Evolutionary conservation across 306 rosid species (phyloP).

Genomic region (Medicago ruthenica): DNA sequence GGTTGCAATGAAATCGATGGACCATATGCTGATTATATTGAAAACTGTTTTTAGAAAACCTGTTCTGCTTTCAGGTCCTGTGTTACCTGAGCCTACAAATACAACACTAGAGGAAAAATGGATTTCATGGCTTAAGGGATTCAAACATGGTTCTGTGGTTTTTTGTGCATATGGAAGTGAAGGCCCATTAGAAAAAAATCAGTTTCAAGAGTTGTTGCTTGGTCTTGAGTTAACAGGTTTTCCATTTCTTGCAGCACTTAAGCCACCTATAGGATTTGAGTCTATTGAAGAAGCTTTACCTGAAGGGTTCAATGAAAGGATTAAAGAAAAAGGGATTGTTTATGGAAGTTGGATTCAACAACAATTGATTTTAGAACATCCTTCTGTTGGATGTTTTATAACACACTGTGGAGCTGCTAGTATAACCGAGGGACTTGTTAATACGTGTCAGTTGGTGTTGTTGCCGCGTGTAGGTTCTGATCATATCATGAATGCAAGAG

Average conservation of each 20-base stretch:
- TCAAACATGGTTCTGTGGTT: slow-evolving; percentile 28
- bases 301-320: slow-evolving; percentile 45
- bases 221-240: slow-evolving; percentile 46
- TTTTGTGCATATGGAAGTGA: slow-evolving; percentile 35
- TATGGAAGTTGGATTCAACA: slow-evolving; percentile 74
- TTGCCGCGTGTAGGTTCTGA: slow-evolving; percentile 44
- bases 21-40: neutral
- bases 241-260: slow-evolving; percentile 44
- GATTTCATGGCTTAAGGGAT: slow-evolving; percentile 36
- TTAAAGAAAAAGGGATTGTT: slow-evolving; percentile 43
- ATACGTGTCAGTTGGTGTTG: slow-evolving; percentile 56
- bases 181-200: neutral
- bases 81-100: slow-evolving; percentile 38
- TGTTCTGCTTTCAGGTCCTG: slow-evolving; percentile 46
- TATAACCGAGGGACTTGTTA: slow-evolving; percentile 50
- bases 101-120: slow-evolving; percentile 34
- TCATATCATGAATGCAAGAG: slow-evolving; percentile 50
- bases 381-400: slow-evolving; percentile 71
- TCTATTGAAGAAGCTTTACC: slow-evolving; percentile 43
- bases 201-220: slow-evolving; percentile 41
- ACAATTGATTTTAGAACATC: slow-evolving; percentile 55
- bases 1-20: no score
- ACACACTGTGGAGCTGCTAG: slow-evolving; percentile 31
- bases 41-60: slow-evolving; percentile 20
- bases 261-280: slow-evolving; percentile 41